Evolutionary conservation across 805 yeast species (phyloP).

Genomic region (Debaryomyces hansenii): DNA sequence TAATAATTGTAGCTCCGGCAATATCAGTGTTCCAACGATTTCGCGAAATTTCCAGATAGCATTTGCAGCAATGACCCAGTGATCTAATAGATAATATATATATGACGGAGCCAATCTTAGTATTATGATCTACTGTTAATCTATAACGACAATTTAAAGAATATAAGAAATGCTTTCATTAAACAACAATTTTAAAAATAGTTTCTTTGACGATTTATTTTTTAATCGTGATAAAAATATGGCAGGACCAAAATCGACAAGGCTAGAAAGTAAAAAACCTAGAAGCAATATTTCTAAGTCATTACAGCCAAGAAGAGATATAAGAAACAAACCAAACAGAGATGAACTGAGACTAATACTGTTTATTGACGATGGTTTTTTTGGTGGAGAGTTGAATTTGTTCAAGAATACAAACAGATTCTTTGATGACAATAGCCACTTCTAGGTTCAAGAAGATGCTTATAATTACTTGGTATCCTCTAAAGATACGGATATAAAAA

Average conservation of each 20-base stretch:
- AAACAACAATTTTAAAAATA: constrained; percentile 6
- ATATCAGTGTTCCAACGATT: too few species aligned
- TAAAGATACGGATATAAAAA: constrained; percentile 13
- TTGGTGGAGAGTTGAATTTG: background rate
- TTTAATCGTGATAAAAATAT: constrained; percentile 6
- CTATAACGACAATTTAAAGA: background rate
- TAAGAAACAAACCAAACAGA: background rate
- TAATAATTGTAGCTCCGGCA: too few species aligned
- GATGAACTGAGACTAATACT: background rate
- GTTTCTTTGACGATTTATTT: constrained; percentile 13
- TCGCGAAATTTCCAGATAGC: too few species aligned
- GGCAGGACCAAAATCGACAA: background rate
- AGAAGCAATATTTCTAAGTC: background rate
- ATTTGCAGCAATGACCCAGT: too few species aligned
- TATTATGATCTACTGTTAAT: too few species aligned
- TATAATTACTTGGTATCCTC: constrained; percentile 21
- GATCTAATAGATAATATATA: too few species aligned
- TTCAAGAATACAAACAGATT: background rate
- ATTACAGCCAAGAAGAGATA: background rate
- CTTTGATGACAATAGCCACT: constrained; percentile 8
- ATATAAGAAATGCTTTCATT: background rate
- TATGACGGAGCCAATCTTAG: too few species aligned
- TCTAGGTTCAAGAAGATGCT: constrained; percentile 21
- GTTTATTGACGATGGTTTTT: background rate
- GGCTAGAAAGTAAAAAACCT: background rate